Evolutionary conservation across 2,329 filamentous ascomycete species (phyloP), one percentile per base, ranked within the genome.

Genomic region (Cadophora sp.): DNA sequence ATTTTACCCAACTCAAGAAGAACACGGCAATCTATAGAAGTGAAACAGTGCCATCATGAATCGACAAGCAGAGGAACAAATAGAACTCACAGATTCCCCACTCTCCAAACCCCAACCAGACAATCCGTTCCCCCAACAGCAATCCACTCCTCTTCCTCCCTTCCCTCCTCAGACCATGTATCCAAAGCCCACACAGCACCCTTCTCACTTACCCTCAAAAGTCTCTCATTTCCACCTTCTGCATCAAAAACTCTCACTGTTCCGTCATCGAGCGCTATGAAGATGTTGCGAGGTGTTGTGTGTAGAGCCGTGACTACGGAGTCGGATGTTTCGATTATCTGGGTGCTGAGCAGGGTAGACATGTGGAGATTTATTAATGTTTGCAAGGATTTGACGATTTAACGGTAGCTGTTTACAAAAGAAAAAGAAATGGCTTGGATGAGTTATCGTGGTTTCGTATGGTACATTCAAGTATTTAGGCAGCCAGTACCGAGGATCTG

Each of bases 181-280:
- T 62, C 60, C n/a, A 67, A 51, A 56, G 59, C 60, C 59, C 65
- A 63, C 40, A 63, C 50, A 53, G 11, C 34, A 16, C 60, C 51
- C 9, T 16, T 59, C 60, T 67, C 31, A 40, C 34, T 50, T 19
- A 19, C 60, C 22, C 22, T 48, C 26, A 65, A 37, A 16, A 50
- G 12, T 27, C 56, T 65, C 34, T 27, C 48, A 58, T 40, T 34
- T n/a, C n/a, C n/a, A 24, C 40, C 65, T 0, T 58, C 60, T 16
- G 19, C 2, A 50, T 67, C 51, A 7, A 63, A 63, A 29, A 63
- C 43, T 14, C 50, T 51, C 14, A 67, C 37, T 7, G n/a, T 37
- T 8, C 65, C 60, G 51, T 58, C 48, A 37, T 63, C 37, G 19
- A 67, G 31, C n/a, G 50, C 65, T 4, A 63, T 24, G 9, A 62